Base-by-base conservation (phyloP, 106 monocot genomes). In the Xerophyta viscosa region DNA sequence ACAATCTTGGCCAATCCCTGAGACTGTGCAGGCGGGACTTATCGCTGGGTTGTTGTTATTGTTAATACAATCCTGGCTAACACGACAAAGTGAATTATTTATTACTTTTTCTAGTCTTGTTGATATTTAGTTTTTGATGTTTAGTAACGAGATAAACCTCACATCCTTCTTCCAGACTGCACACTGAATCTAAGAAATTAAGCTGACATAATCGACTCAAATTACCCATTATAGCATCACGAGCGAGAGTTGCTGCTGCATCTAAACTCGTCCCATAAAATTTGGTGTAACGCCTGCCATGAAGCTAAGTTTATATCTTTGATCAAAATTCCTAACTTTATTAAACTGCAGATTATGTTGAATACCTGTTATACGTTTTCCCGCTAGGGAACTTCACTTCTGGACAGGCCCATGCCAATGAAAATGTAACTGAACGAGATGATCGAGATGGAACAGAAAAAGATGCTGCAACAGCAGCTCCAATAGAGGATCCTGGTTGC, bases 381-480 rank as follows among this genome's bases (percentile, higher is more conserved):
- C 89, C 86, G n/a, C 75, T 63, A 23, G 69, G 52, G 68, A 98
- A 89, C 31, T 63, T 79, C 44, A 85, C 70, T 70, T 98, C 78
- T 41, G 96, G 96, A 57, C 85, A 79, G 17, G 76, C 76, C 89
- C 96, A 98, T 53, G 96, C 70, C 58, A 98, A 63, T 44, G 79
- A 75, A 79, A 98, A 98, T 60, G 76, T 86, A 22, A 89, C 71
- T 21, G 61, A 71, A 12, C 60, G 81, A n/a, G 71, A 60, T 62
- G 60, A 52, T 62, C 75, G 51, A n/a, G 85, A 41, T 62, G 86
- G 63, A 58, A 98, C 30, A 21, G 67, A 62, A 41, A 86, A 72
- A 27, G 96, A 71, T 57, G 89, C 89, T 37, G 96, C 73, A 49
- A 98, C 65, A 51, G 89, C 96, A 43, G 96, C 96, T 53, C 88